phyloP scores from a whole-genome alignment of 495 filamentous ascomycete species.

The Symbiotaphrina buchneri region DNA sequence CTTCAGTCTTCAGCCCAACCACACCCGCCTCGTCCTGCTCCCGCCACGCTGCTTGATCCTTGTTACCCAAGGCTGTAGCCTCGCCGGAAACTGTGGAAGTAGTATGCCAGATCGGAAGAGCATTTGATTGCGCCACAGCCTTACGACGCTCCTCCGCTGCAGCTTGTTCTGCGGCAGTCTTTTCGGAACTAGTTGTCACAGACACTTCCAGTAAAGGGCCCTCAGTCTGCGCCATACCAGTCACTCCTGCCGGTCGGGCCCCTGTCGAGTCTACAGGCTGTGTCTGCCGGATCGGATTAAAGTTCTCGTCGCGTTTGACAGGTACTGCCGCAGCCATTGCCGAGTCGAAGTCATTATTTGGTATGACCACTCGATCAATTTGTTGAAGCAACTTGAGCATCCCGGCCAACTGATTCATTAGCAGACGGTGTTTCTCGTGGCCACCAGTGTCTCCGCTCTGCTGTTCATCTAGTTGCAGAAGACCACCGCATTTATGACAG shows the following conservation, averaged over 20 bases:
- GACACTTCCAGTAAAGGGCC: constrained; percentile 56
- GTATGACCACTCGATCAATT: constrained; percentile 65
- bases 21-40: constrained; percentile 4
- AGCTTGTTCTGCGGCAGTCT: constrained; percentile 48
- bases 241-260: constrained; percentile 40
- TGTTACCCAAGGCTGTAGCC: constrained; percentile 9
- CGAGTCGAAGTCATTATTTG: constrained; percentile 58
- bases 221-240: constrained; percentile 40
- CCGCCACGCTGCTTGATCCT: constrained; percentile 12
- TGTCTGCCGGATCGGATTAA: constrained; percentile 32
- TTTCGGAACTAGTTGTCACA: constrained; percentile 51
- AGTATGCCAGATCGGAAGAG: constrained; percentile 73
- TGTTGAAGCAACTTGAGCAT: constrained; percentile 69
- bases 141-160: constrained; percentile 54
- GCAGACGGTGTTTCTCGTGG: constrained; percentile 71
- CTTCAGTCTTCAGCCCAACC: constrained; percentile 14
- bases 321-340: constrained; percentile 38
- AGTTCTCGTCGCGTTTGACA: constrained; percentile 32
- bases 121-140: constrained; percentile 58
- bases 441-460: constrained; percentile 34
- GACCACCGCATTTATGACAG: constrained; percentile 58
- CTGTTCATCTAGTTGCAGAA: constrained; percentile 41
- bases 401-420: constrained; percentile 70
- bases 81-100: constrained; percentile 51
- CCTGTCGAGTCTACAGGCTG: too few species aligned